Percentiles rank a stretch among this genome's conserved stretches.
These are phyloP conservation scores for Agaricales sp. DNA, from an alignment of 1,284 basidiomycete species.

Conservation along the genomic window DNA sequence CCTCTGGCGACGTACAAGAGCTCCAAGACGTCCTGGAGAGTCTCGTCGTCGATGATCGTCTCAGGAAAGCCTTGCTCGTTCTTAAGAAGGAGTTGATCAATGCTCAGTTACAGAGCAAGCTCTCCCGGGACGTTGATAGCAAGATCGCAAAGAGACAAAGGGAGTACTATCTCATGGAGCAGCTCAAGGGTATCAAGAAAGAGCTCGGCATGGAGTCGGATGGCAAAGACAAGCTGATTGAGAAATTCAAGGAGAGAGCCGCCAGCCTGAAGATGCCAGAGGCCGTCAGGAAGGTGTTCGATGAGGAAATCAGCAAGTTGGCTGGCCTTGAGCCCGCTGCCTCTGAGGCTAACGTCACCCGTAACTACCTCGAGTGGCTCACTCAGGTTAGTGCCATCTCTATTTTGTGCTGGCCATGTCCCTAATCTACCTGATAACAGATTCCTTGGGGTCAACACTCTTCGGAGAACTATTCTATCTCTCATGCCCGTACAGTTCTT, in stretches of 20 bases:
- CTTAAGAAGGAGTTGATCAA: constrained; percentile 99
- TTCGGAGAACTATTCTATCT: constrained; percentile 87
- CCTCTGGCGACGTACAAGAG: constrained; percentile 83
- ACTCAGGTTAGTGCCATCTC: constrained; percentile 52
- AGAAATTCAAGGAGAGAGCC: constrained; percentile 93
- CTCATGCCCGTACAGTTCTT: constrained; percentile 77
- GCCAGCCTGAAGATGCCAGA: constrained; percentile 88
- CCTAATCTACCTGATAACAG: constrained; percentile 20
- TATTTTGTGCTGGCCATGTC: constrained; percentile 2
- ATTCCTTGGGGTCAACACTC: constrained; percentile 98
- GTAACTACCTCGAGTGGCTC: constrained; percentile 95
- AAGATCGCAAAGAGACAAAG: constrained; percentile 97
- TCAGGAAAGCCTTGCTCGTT: constrained; percentile 86
- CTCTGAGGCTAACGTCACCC: constrained; percentile 92
- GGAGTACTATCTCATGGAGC: constrained; percentile 98
- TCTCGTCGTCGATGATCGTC: constrained; percentile 78
- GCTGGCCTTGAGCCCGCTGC: constrained; percentile 87
- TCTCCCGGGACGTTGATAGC: constrained; percentile 88
- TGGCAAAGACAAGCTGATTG: constrained; percentile 95
- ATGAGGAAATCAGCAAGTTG: constrained; percentile 93
- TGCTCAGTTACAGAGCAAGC: constrained; percentile 91
- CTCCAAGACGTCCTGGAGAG: constrained; percentile 92
- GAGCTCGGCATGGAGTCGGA: constrained; percentile 96
- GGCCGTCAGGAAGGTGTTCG: constrained; percentile 87
- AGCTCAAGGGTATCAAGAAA: constrained; percentile 98